Evolutionary conservation across 2,329 filamentous ascomycete species (phyloP), one percentile per base, ranked within the genome.

Genomic region (Zymoseptoria pseudotritici): DNA sequence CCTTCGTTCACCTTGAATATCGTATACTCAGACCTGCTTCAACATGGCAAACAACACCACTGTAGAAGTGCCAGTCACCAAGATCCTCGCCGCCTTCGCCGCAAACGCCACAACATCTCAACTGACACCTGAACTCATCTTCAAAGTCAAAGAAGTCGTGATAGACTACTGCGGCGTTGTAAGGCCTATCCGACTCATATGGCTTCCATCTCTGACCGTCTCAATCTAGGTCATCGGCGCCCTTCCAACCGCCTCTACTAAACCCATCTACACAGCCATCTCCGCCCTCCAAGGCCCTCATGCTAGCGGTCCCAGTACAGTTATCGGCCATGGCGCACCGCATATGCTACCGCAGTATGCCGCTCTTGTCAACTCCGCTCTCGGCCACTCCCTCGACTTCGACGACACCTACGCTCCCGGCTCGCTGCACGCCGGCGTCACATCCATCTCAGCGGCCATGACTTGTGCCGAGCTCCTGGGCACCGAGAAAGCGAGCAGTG

Each of bases 341-440:
- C 59, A 58, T 8, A 73, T 72, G 61, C 67, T 74, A 11, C 72
- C 72, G 2, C 75, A 76, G 21, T 76, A 75, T 54, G 76, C 76
- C 1, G 74, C 71, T 0, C 67, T 79, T 10, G 62, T 79, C 21
- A 79, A 79, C 57, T 76, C 74, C 4, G 70, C 75, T 0, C 72
- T 78, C 42, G 74, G 73, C 8, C 77, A 79, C 65, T 75, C 73
- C 3, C 69, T 77, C 55, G 77, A 79, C 63, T 78, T 78, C 63
- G 77, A 79, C 64, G 77, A 79, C 63, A 79, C 77, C 2, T 75
- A 77, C 59, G 75, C 75, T 2, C 64, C 69, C 2, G 75, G 74
- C 1, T 74, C 75, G 17, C 66, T 78, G 17, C 77, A 79, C 61
- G 71, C 75, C 0, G 77, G 77, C 26, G 72, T 75, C 0, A 75